Evolutionary conservation across 192 early-diverging fungal genomes (phyloP).

Genomic region (Diversispora epigaea): DNA sequence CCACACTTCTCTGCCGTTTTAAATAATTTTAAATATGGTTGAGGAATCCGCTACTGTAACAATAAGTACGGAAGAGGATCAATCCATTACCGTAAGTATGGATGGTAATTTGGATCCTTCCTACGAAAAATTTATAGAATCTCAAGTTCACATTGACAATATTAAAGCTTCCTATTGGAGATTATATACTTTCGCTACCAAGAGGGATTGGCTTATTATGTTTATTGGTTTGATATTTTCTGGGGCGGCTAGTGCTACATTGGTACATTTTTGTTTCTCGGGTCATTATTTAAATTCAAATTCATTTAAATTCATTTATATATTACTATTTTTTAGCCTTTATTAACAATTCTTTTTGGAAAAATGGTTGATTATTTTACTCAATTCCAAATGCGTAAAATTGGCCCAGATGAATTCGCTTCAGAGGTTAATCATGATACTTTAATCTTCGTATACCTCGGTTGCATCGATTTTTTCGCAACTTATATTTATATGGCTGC

Average conservation of each 20-base stretch:
- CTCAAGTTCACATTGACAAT: too few species aligned
- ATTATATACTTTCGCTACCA: constrained; percentile 67
- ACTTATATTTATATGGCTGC: constrained; percentile 57
- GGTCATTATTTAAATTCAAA: not conserved
- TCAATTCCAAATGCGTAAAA: not conserved
- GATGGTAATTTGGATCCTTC: too few species aligned
- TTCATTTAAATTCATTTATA: not conserved
- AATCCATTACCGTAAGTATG: too few species aligned
- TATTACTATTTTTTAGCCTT: not conserved
- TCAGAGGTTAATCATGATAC: not conserved
- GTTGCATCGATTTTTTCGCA: constrained; percentile 47
- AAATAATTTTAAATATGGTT: too few species aligned
- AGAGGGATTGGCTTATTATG: constrained; percentile 47
- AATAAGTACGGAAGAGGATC: too few species aligned
- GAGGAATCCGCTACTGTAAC: too few species aligned
- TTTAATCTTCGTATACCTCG: constrained; percentile 39
- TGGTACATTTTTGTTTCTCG: not conserved
- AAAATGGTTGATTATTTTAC: constrained; percentile 26
- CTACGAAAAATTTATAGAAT: too few species aligned
- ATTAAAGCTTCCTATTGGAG: constrained; percentile 44
- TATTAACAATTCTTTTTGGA: constrained; percentile 4
- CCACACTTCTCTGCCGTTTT: too few species aligned
- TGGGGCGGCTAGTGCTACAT: not conserved
- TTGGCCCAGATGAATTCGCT: not conserved
- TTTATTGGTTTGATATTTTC: constrained; percentile 33